These are phyloP conservation scores for Bipolaris sorokiniana DNA, from an alignment of 2,329 filamentous ascomycete species.

Conservation along the genomic window DNA sequence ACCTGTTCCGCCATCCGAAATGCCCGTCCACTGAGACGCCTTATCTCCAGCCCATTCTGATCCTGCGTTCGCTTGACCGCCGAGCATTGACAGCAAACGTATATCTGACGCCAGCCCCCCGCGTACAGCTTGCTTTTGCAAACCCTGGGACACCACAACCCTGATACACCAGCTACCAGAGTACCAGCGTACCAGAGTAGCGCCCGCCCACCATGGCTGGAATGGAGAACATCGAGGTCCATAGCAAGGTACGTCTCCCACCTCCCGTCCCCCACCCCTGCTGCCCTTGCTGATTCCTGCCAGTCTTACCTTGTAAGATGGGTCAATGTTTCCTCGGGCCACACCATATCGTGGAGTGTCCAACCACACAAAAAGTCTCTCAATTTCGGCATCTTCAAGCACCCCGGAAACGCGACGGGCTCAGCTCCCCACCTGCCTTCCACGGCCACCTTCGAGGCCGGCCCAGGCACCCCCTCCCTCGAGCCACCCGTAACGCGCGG, in stretches of 20 bases:
- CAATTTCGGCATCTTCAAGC: constrained; percentile 98
- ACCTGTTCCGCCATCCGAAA: constrained; percentile 4
- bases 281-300: constrained; percentile 24
- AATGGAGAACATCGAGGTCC: constrained; percentile 95
- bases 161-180: not conserved
- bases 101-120: constrained; percentile 14
- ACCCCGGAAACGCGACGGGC: constrained; percentile 75
- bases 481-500: constrained; percentile 65
- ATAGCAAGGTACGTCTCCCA: constrained; percentile 78
- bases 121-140: constrained; percentile 1
- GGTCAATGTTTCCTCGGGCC: constrained; percentile 87
- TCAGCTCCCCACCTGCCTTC: constrained; percentile 46
- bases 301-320: constrained; percentile 98
- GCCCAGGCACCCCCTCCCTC: constrained; percentile 48
- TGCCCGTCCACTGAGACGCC: constrained; percentile 5
- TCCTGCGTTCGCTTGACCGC: constrained; percentile 7
- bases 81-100: constrained; percentile 1
- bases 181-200: not conserved
- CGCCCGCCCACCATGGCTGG: constrained; percentile 70
- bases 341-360: constrained; percentile 96
- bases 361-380: constrained; percentile 98
- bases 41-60: not conserved
- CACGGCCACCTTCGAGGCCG: constrained; percentile 38
- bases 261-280: not conserved
- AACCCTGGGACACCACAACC: not conserved